These are phyloP conservation scores for Acanthamoeba sp. DNA, from an alignment of 208 protist species.

Conservation along the genomic window DNA sequence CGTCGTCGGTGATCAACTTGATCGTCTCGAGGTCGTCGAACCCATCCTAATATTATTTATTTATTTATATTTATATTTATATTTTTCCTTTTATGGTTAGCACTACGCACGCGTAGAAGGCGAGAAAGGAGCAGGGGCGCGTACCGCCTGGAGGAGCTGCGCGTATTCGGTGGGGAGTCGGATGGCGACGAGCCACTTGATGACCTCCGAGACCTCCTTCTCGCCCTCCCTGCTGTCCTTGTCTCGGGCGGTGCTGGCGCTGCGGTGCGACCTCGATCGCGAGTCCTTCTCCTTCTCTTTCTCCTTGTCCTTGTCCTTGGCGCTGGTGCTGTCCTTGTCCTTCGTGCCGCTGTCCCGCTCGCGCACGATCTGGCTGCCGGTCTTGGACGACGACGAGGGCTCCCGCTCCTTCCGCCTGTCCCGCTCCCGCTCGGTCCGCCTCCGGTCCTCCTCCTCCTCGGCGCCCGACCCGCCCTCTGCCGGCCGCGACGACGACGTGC, in stretches of 20 bases:
- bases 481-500: background rate
- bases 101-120: no score
- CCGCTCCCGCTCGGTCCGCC: background rate
- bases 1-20: constrained; percentile 71
- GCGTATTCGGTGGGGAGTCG: constrained; percentile 30
- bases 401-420: background rate
- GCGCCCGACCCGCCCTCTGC: background rate
- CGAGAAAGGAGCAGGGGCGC: no score
- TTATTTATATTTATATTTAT: no score
- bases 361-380: background rate
- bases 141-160: constrained; percentile 8
- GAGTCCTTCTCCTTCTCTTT: constrained; percentile 35
- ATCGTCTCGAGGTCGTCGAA: constrained; percentile 72
- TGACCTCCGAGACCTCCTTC: constrained; percentile 23
- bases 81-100: background rate
- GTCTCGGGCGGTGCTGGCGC: background rate
- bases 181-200: constrained; percentile 10
- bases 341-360: background rate
- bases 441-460: background rate
- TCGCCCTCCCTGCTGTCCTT: background rate
- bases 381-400: background rate
- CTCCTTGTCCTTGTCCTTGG: background rate
- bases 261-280: background rate
- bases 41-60: constrained; percentile 36
- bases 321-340: background rate